These are phyloP conservation scores for Thozetella sp. DNA, from an alignment of 495 filamentous ascomycete species.

Conservation along the genomic window DNA sequence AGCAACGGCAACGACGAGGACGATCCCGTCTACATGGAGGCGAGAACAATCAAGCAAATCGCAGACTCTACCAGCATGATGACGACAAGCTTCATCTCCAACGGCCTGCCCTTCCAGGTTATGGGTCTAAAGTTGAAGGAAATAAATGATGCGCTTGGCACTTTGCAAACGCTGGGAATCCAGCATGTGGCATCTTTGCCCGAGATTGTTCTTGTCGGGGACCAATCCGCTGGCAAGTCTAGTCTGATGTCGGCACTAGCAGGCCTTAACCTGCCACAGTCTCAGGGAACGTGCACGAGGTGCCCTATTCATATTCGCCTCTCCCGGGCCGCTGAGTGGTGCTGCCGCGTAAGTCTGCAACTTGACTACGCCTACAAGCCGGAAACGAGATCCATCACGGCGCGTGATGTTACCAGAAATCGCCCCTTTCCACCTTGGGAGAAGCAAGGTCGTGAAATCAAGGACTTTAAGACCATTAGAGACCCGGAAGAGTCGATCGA, in stretches of 20 bases:
- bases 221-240: slow-evolving; percentile 80
- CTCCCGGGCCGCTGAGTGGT: slow-evolving; percentile 58
- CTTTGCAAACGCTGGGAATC: slow-evolving; percentile 46
- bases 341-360: slow-evolving; percentile 63
- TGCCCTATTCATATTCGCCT: slow-evolving; percentile 82
- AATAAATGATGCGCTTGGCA: slow-evolving; percentile 47
- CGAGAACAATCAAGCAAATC: slow-evolving; percentile 10
- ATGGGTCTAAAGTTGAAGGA: slow-evolving; percentile 45
- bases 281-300: slow-evolving; percentile 70
- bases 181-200: slow-evolving; percentile 64
- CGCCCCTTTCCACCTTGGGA: slow-evolving; percentile 51
- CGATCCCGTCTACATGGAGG: slow-evolving; percentile 17
- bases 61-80: neutral
- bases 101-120: slow-evolving; percentile 32
- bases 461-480: slow-evolving; percentile 45
- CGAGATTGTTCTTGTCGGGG: slow-evolving; percentile 77
- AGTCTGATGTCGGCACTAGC: slow-evolving; percentile 80
- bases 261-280: slow-evolving; percentile 74
- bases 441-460: slow-evolving; percentile 13
- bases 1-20: slow-evolving; percentile 12
- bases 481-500: slow-evolving; percentile 51
- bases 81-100: slow-evolving; percentile 26
- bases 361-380: slow-evolving; percentile 53
- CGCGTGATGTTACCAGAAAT: slow-evolving; percentile 34
- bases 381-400: slow-evolving; percentile 20